Conservation (phyloP, 805 yeast genomes). For the Yamadazyma paraphyllophila region DNA sequence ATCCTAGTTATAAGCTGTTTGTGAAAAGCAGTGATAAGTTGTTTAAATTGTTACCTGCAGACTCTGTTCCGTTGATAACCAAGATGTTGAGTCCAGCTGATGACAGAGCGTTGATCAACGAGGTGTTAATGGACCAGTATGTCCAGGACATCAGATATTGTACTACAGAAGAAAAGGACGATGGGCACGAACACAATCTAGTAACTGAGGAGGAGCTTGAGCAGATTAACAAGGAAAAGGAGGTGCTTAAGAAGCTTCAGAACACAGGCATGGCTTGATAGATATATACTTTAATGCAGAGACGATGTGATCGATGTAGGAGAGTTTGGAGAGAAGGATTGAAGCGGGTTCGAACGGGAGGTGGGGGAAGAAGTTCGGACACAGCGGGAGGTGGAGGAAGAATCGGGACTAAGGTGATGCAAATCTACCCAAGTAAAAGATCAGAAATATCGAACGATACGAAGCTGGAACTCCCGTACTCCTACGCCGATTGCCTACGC, state of each 20-base stretch:
- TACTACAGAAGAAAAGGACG: constrained; percentile 25
- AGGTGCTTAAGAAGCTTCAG: constrained; percentile 19
- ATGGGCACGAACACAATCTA: constrained; percentile 62
- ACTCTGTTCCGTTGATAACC: constrained; percentile 58
- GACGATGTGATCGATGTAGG: not conserved
- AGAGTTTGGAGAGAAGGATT: too few relatives aligned
- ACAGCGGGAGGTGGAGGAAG: too few relatives aligned
- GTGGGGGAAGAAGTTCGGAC: too few relatives aligned
- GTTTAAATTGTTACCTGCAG: constrained; percentile 66
- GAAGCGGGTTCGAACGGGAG: too few relatives aligned
- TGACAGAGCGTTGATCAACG: constrained; percentile 57
- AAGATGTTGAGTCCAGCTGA: constrained; percentile 63
- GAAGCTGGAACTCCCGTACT: too few relatives aligned
- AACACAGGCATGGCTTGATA: constrained; percentile 9
- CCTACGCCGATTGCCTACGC: too few relatives aligned
- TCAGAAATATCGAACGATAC: too few relatives aligned
- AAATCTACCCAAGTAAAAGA: too few relatives aligned
- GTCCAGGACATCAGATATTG: constrained; percentile 57
- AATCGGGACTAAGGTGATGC: too few relatives aligned
- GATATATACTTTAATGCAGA: not conserved
- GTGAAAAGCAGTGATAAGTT: constrained; percentile 47
- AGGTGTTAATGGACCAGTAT: constrained; percentile 59
- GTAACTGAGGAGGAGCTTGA: constrained; percentile 63
- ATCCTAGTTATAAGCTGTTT: constrained; percentile 72
- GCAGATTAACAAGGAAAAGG: constrained; percentile 32